Conservation (phyloP, 768 basidiomycete species). For the Pleurotus giganteus region DNA sequence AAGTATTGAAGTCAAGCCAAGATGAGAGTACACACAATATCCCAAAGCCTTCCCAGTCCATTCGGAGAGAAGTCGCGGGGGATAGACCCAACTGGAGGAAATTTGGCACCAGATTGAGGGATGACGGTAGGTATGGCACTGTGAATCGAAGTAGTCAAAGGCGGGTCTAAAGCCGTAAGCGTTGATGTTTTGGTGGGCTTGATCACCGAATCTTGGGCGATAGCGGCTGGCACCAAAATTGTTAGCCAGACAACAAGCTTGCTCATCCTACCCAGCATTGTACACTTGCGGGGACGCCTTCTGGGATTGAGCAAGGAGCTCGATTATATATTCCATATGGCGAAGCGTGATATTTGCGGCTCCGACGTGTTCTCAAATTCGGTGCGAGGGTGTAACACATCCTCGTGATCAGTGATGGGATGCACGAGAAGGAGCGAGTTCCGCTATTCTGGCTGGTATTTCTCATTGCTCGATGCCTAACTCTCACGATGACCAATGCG, state of each 20-base stretch:
- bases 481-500: too few species aligned
- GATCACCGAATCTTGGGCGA: not conserved
- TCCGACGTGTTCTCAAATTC: too few species aligned
- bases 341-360: too few species aligned
- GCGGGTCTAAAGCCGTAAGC: not conserved
- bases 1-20: not conserved
- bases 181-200: not conserved
- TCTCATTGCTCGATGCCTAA: too few species aligned
- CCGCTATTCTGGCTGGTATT: too few species aligned
- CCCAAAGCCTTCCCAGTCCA: constrained; percentile 40
- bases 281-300: too few species aligned
- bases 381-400: too few species aligned
- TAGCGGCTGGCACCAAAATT: not conserved
- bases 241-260: not conserved
- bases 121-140: constrained; percentile 8
- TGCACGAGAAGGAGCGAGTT: too few species aligned
- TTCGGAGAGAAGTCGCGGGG: constrained; percentile 36
- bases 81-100: constrained; percentile 40
- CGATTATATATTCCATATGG: too few species aligned
- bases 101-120: constrained; percentile 17
- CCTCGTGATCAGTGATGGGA: too few species aligned
- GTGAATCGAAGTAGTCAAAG: not conserved
- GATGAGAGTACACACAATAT: constrained; percentile 27
- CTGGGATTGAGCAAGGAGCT: too few species aligned
- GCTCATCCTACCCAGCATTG: too few species aligned